A percentile compares a stretch with the other conserved stretches of the same genome.
phyloP scores from a whole-genome alignment of 371 early-diverging fungal species.

The Smittium mucronatum region DNA sequence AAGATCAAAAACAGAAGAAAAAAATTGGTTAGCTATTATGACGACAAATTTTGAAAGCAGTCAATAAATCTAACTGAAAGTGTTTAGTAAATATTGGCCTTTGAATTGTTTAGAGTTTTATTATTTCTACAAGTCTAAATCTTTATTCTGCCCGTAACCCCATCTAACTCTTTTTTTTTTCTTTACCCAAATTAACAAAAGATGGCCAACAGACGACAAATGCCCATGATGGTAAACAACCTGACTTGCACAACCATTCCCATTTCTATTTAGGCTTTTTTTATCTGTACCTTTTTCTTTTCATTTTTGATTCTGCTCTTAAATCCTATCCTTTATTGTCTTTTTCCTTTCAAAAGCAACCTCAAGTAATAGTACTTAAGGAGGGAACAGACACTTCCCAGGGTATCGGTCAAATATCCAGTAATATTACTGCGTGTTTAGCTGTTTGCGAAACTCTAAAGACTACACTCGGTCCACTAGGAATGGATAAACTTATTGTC shows the following conservation, averaged over 20 bases:
- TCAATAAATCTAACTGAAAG: no score
- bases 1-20: no score
- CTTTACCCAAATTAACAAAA: background rate
- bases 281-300: background rate
- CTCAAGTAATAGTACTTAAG: constrained; percentile 95
- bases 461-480: constrained; percentile 98
- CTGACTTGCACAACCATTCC: no score
- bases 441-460: constrained; percentile 93
- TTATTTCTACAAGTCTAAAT: no score
- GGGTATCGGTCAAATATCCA: constrained; percentile 95
- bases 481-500: constrained; percentile 99
- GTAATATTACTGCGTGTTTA: constrained; percentile 94
- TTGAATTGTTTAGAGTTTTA: no score
- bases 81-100: no score
- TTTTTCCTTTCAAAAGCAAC: constrained; percentile 51
- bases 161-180: no score
- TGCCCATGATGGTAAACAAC: background rate
- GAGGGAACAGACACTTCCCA: constrained; percentile 98
- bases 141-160: no score
- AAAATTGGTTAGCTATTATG: no score
- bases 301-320: background rate
- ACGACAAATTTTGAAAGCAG: no score
- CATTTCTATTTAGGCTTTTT: no score
- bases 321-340: background rate
- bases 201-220: background rate